Conservation (phyloP, 1,139 yeast genomes). For the Hansenula sp. region DNA sequence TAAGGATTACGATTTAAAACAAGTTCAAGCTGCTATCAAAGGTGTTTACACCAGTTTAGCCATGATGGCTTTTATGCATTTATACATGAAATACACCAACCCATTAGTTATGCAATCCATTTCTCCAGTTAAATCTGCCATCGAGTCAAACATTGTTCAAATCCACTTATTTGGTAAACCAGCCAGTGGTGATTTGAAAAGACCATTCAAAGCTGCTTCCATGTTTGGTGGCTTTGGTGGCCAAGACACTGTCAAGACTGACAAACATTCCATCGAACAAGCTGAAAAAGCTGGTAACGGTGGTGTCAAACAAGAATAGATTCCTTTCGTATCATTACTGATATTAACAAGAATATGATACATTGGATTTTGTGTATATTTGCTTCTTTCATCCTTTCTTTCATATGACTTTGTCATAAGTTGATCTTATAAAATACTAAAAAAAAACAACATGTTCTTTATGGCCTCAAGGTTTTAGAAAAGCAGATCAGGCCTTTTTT, state of each 20-base stretch:
- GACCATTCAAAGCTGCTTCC: conserved; percentile 93
- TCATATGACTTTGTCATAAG: too few relatives aligned
- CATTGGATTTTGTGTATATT: neutral
- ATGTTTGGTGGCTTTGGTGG: conserved; percentile 71
- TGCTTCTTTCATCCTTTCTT: too few relatives aligned
- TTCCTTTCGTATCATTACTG: neutral
- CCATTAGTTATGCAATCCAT: conserved; percentile 95
- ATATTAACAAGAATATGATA: neutral
- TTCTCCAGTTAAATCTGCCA: conserved; percentile 83
- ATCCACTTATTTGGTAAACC: conserved; percentile 84
- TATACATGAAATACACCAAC: conserved; percentile 96
- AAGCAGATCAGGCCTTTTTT: too few relatives aligned
- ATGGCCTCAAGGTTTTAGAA: too few relatives aligned
- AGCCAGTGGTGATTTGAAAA: conserved; percentile 88
- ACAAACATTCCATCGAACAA: conserved; percentile 78
- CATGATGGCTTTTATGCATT: conserved; percentile 98
- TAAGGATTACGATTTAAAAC: conserved; percentile 89
- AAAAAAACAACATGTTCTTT: too few relatives aligned
- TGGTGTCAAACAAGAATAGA: conserved; percentile 85
- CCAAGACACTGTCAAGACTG: conserved; percentile 64
- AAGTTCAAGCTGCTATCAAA: conserved; percentile 74
- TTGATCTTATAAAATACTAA: too few relatives aligned
- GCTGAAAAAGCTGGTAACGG: conserved; percentile 88
- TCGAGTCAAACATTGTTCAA: conserved; percentile 89
- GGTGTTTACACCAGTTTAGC: conserved; percentile 86